Base-by-base conservation (phyloP, 805 yeast genomes). In the Metschnikowia peoriensis region DNA sequence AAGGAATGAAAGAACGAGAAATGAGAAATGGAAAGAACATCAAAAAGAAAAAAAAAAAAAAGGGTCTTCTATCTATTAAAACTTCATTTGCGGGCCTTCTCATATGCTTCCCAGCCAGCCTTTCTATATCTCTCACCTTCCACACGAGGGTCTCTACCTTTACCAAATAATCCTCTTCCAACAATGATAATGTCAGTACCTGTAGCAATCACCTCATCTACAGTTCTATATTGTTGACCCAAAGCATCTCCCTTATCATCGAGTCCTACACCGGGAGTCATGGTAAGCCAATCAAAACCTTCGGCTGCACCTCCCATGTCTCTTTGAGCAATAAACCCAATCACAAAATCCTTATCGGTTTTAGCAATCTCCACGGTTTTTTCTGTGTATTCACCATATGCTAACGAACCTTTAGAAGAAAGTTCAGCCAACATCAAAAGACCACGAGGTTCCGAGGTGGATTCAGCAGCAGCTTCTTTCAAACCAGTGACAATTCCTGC, bases 241-340 rank as follows among this genome's bases (percentile, higher is more conserved):
- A 94, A 78, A 1, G 86, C 83, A 67, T 94, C 99, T 14, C 98
- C 97, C 68, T 87, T 94, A 66, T 93, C 98, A 66, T 93, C 99
- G 48, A 94, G 79, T 2, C 98, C 98, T 39, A 94, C 99, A 56
- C 99, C 99, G 0, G 99, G 99, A 0, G 99, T 93, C 94, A 94
- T 86, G 53, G 92, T 83, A 40, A 94, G 72, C 97, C 97, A 94
- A 72, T 94, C 99, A 63, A 88, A 92, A 1, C 93, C 94, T 62
- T 85, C 94, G 2, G 80, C 85, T 42, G 80, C 78, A 14, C 91
- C 92, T 29, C 91, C 91, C 89, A 92, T 88, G 53, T 85, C 85
- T 64, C 82, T 81, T 68, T 91, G 97, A 0, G 99, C 97, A 71
- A 94, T 94, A 69, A 93, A 94, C 0, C 99, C 99, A 71, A 94